Evolutionary conservation across 202 grass and related monocot genomes (phyloP), one percentile per base, ranked within the genome.

Genomic region (Digitaria exilis): DNA sequence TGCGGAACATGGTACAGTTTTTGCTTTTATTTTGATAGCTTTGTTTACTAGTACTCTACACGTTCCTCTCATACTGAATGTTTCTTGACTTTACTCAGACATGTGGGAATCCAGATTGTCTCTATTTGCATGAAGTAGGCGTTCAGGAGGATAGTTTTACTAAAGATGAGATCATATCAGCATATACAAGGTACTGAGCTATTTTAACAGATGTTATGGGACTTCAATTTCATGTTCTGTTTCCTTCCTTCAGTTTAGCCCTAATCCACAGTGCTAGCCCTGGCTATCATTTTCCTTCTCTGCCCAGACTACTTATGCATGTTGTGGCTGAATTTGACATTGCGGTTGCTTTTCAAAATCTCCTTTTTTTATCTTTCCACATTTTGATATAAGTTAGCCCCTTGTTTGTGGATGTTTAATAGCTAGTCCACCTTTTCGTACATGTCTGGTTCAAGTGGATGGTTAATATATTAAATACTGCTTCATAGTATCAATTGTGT

Each of bases 101-200:
- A 17, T 98, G 96, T 91, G 94, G 90, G 81, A 98, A 98, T 96
- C 91, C 93, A 73, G 96, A 98, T 81, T 98, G 96, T 83, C 89
- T 98, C 68, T 98, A 98, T 96, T 90, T 98, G 79, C 96, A 98
- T 90, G 93, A 98, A 59, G 87, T 96, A 76, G 96, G 96, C 69
- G 87, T 80, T 79, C 96, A 98, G 69, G 91, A 98, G 66, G 96
- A 98, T 84, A 98, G 96, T 85, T 98, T 98, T 64, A 98, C 96
- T 63, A 98, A 98, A 87, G 96, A 98, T 74, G 96, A 98, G 81
- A 86, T 96, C 59, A 98, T 98, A 49, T 98, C 96, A 86, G 96
- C 96, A 66, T 98, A 94, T 86, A 98, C 96, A 41, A 93, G 96
- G 96, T 54, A 54, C 19, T 60, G 42, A 65, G 54, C n/a, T 79